Evolutionary conservation across 148 eudicot species (phyloP), one percentile per base, ranked within the genome.

Genomic region (Agrostemma githago): DNA sequence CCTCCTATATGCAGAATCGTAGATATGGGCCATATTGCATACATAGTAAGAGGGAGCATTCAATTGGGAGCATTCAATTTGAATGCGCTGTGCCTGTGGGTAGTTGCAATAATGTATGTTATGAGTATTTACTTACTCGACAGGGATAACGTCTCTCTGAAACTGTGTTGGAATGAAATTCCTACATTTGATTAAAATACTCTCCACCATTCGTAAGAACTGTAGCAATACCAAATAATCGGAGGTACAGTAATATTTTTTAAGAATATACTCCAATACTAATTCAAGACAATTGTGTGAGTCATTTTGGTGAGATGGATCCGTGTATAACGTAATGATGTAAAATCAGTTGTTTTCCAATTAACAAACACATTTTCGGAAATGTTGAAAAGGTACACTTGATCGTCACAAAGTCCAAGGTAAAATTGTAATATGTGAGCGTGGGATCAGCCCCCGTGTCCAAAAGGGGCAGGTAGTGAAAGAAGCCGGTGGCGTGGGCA

Each of bases 401-500:
- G 90, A 91, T 63, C 86, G 75, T 2, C 77, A 65, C 4, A 68
- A 64, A 16, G 96, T 91, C 0, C 73, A 79, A 3, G 97, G 97
- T 2, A 94, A 94, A 58, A 89, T 94, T 5, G 98, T 94, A 26
- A 87, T 94, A 44, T 94, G 98, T 53, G 97, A 94, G 72, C 80
- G 98, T 9, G 98, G 98, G 2, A 89, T 94, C 59, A 94, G 85
- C 69, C 96, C 97, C 2, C 86, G 98, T 51, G 98, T 91, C 12
- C 93, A 94, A 62, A 94, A 91, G 82, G 98, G 98, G 6, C 88
- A 91, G 79, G 92, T 94, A 19, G 98, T 94, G 76, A 94, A 91
- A 77, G 85, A 91, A 34, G 97, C 98, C 0, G 98, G 98, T 2
- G 98, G 98, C 2, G 69, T 91, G 8, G 97, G 98, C 39, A 94